A percentile compares a stretch with the other conserved stretches of the same genome.
Conservation (phyloP, 2,329 filamentous ascomycete species). For the Neopestalotiopsis rosae region DNA sequence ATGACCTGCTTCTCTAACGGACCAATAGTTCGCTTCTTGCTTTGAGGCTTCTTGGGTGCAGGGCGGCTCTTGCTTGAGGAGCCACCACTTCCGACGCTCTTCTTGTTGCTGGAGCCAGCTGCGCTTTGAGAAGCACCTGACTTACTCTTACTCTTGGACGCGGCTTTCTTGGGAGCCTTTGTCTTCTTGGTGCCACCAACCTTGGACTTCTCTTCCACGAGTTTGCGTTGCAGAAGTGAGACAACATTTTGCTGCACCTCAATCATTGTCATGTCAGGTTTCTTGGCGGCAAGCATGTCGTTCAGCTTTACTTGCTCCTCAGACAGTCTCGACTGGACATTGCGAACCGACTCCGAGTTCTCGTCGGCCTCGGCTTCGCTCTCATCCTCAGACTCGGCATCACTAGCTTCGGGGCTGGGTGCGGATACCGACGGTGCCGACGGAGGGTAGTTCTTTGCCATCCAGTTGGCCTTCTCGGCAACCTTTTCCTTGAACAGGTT, state of each 20-base stretch:
- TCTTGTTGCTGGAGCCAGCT: slow-evolving; percentile 47
- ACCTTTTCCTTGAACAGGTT: slow-evolving; percentile 77
- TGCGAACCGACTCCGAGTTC: slow-evolving; percentile 56
- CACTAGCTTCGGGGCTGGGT: slow-evolving; percentile 67
- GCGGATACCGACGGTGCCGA: slow-evolving; percentile 50
- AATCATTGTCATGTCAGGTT: slow-evolving; percentile 57
- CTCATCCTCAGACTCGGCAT: slow-evolving; percentile 76
- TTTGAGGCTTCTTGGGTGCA: slow-evolving; percentile 47
- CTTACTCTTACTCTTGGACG: slow-evolving; percentile 65
- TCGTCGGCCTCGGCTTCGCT: slow-evolving; percentile 61
- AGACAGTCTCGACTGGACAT: slow-evolving; percentile 55
- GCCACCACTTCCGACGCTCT: slow-evolving; percentile 35
- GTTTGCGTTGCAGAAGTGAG: slow-evolving; percentile 69
- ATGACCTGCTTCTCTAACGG: slow-evolving; percentile 90
- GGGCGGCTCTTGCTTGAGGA: slow-evolving; percentile 36
- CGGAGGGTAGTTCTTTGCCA: slow-evolving; percentile 72
- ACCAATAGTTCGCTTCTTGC: slow-evolving; percentile 67
- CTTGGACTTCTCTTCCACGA: slow-evolving; percentile 74
- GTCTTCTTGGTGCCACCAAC: slow-evolving; percentile 69
- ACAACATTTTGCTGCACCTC: slow-evolving; percentile 67
- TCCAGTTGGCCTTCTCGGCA: slow-evolving; percentile 80
- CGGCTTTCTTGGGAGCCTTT: slow-evolving; percentile 81
- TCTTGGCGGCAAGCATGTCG: slow-evolving; percentile 54
- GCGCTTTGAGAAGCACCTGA: slow-evolving; percentile 37
- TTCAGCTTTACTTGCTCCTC: slow-evolving; percentile 66